Evolutionary conservation across 2,329 filamentous ascomycete genomes (phyloP).

Genomic region (Fusarium multiceps): DNA sequence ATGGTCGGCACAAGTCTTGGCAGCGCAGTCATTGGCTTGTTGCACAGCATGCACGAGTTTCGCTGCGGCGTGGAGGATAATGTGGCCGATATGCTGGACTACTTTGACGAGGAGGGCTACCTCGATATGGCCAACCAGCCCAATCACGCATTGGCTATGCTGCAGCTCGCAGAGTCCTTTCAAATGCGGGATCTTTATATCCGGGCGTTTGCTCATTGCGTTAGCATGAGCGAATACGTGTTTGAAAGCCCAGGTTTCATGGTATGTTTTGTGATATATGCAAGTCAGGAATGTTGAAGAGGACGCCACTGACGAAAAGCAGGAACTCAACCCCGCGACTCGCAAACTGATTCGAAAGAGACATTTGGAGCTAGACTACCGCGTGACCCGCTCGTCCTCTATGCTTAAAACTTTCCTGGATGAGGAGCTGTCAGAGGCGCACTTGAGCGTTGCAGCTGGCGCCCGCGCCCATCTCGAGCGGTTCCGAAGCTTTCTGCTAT

Average conservation of each 20-base stretch:
- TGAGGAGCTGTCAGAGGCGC: conserved; percentile 73
- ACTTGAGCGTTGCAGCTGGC: conserved; percentile 71
- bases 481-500: conserved; percentile 75
- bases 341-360: conserved; percentile 73
- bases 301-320: conserved; percentile 39
- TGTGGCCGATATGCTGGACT: conserved; percentile 69
- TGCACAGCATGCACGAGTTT: conserved; percentile 73
- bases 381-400: conserved; percentile 66
- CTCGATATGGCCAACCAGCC: conserved; percentile 72
- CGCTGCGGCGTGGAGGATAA: conserved; percentile 66
- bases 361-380: conserved; percentile 72
- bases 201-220: conserved; percentile 80
- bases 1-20: conserved; percentile 77
- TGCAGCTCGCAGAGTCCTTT: conserved; percentile 75
- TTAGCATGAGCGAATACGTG: conserved; percentile 77
- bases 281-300: conserved; percentile 4
- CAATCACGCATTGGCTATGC: conserved; percentile 73
- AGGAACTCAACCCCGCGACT: conserved; percentile 65
- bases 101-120: conserved; percentile 77
- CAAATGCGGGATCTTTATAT: conserved; percentile 74
- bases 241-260: conserved; percentile 68
- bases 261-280: conserved; percentile 66
- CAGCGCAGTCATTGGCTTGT: conserved; percentile 69
- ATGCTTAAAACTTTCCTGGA: conserved; percentile 76
- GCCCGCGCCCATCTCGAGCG: conserved; percentile 75